Base-by-base conservation (phyloP, 371 early-diverging fungal genomes). In the Mucor piriformis region DNA sequence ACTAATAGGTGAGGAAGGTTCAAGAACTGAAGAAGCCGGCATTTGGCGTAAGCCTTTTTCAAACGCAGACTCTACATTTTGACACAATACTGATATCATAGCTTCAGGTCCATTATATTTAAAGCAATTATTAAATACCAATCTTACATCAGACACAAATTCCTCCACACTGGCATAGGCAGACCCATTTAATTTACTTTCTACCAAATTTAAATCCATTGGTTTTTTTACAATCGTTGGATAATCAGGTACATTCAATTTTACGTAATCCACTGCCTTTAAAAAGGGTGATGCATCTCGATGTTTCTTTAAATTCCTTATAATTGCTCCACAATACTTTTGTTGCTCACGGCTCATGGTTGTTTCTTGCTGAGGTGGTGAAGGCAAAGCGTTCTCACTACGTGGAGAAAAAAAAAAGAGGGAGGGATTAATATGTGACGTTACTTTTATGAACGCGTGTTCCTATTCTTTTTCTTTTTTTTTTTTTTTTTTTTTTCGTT, bases 171-270 rank as follows among this genome's bases (percentile, higher is more conserved):
- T 70, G 4, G 70, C 70, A 62, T 95, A 95, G 32, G 86, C 82
- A 20, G 82, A 77, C 13, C 54, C 55, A 53, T 91, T 92, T 6
- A 99, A 73, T 70, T 96, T 95, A 34, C 78, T 74, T 57, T 92
- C 92, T 15, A 97, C 90, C 0, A 99, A 96, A 6, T 88, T 86
- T 3, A 99, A 74, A 69, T 99, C 99, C 98, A 99, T 99, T 0
- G 99, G 99, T 16, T 83, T 63, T 67, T 92, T 95, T 72, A 99
- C 86, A 60, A 93, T 85, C 2, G 85, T 83, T 23, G 89, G 91
- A 74, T 99, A 99, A 63, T 95, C 96, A 1, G 98, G 99, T 16
- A 99, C 88, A 38, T 88, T 88, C 16, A 97, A 81, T 43, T 85
- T 86, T 42, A 95, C 82, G 29, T 95, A 92, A 73, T 99, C 98